phyloP scores from a whole-genome alignment of 345 rosid genomes.

The Sonneratia caseolaris region DNA sequence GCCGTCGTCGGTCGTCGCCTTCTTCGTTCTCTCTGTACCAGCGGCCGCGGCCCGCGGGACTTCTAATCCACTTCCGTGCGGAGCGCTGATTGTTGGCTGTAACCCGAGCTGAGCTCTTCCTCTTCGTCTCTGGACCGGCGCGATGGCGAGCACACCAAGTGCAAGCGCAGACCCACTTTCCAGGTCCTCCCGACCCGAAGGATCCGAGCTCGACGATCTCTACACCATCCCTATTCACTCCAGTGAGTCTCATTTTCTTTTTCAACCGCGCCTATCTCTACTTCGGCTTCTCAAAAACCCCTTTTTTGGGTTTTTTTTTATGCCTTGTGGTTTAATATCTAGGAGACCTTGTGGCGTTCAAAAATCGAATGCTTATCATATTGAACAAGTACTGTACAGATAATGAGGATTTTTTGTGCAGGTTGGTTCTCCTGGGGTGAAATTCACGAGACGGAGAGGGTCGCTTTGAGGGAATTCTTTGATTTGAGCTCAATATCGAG shows the following conservation, averaged over 20 bases:
- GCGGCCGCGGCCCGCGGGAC: too few species aligned
- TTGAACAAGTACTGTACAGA: neutral
- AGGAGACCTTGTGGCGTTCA: neutral
- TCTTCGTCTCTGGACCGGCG: neutral
- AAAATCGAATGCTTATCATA: neutral
- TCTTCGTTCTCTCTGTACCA: too few species aligned
- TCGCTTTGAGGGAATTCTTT: constrained; percentile 65
- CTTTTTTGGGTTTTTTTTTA: neutral
- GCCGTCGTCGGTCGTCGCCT: neutral
- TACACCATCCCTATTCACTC: constrained; percentile 12
- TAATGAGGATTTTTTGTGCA: constrained; percentile 5
- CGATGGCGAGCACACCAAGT: neutral
- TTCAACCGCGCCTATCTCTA: constrained; percentile 17
- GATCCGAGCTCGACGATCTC: constrained; percentile 9
- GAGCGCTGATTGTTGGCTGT: too few species aligned
- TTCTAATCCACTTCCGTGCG: too few species aligned
- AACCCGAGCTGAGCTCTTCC: neutral
- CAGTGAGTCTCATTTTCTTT: neutral
- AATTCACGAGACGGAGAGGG: constrained; percentile 78
- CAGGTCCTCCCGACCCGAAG: neutral
- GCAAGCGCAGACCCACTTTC: neutral
- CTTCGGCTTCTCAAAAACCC: neutral
- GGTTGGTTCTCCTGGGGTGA: constrained; percentile 96
- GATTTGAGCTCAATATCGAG: constrained; percentile 73
- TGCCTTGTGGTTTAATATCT: neutral